Percentiles rank a stretch among this genome's conserved stretches.
phyloP scores from a whole-genome alignment of 176 grass and related monocot genomes.

The Paspalum vaginatum region DNA sequence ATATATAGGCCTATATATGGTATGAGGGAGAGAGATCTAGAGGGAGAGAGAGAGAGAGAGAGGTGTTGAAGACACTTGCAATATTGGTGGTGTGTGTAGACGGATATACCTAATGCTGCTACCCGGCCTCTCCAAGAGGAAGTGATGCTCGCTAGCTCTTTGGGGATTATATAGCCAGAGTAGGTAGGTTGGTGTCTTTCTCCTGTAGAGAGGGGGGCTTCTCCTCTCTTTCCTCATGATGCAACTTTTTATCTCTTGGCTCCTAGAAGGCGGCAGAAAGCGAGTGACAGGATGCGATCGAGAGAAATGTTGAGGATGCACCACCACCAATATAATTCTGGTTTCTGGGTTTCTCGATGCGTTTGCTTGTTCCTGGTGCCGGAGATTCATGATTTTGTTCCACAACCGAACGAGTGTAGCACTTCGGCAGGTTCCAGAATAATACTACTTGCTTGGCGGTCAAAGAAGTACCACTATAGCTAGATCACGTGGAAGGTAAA shows the following conservation, averaged over 20 bases:
- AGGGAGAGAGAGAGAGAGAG: constrained; percentile 24
- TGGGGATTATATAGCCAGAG: constrained; percentile 38
- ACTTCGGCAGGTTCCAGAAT: not conserved
- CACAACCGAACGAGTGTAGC: not conserved
- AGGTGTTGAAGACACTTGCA: not conserved
- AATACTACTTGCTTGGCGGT: not conserved
- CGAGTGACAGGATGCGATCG: constrained; percentile 22
- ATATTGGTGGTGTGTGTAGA: constrained; percentile 4
- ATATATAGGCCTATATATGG: not conserved
- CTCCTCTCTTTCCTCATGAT: constrained; percentile 40
- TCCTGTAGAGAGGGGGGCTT: not conserved
- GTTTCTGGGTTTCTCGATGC: constrained; percentile 14
- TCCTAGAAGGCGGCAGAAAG: constrained; percentile 58
- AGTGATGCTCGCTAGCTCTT: not conserved
- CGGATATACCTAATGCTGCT: not conserved
- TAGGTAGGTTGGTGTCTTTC: not conserved
- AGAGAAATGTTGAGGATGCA: constrained; percentile 26
- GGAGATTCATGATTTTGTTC: constrained; percentile 26
- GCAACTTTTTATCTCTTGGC: constrained; percentile 42
- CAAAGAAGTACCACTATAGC: constrained; percentile 2
- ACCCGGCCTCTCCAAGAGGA: constrained; percentile 3
- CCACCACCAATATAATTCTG: constrained; percentile 11
- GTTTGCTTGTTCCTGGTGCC: not conserved
- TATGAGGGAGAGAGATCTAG: not conserved
- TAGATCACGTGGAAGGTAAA: too few species aligned